Evolutionary conservation across 805 yeast species (phyloP), one percentile per base, ranked within the genome.

Genomic region (Metschnikowia baotianmanensis): DNA sequence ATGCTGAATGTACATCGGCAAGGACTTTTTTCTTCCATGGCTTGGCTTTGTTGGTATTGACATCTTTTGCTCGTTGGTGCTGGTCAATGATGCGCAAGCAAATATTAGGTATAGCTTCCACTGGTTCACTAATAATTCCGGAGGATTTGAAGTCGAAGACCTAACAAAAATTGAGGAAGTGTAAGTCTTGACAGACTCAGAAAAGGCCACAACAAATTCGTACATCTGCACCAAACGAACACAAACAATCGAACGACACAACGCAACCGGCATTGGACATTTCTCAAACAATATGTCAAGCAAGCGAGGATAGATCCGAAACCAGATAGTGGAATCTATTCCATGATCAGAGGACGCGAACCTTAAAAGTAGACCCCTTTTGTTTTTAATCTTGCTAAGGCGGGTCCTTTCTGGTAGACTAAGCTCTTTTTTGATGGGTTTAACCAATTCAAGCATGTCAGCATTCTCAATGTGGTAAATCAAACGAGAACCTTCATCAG

Each of bases 301-400:
- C 2, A 93, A 65, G 26, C 75, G 76, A 2, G 97, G 97, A 53
- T 86, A 89, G 1, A 83, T 76, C 46, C 95, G 76, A 53, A 91
- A 83, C 99, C 99, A 93, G n/a, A 93, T 67, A 0, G 98, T 96
- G 1, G 95, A 82, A 63, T 93, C 99, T 8, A 93, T 90, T 1
- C 98, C 97, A 55, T 90, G 86, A 43, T 85, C 95, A 2, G 96
- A 85, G 50, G 87, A 96, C 0, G 96, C 96, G 6, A 93, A 66
- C 36, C 80, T 75, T 0, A 85, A 69, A n/a, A 95, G 62, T 2
- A 87, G 73, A 19, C 84, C 86, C 45, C 77, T 80, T 49, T 82
- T 76, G 43, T 75, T 76, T 46, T 70, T 77, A 25, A 93, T 62
- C 51, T 84, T 84, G 1, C 80, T 55, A 12, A 90, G 64, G 27